These are phyloP conservation scores for Bathelium albidoporum DNA, from an alignment of 495 filamentous ascomycete species.

Conservation along the genomic window DNA sequence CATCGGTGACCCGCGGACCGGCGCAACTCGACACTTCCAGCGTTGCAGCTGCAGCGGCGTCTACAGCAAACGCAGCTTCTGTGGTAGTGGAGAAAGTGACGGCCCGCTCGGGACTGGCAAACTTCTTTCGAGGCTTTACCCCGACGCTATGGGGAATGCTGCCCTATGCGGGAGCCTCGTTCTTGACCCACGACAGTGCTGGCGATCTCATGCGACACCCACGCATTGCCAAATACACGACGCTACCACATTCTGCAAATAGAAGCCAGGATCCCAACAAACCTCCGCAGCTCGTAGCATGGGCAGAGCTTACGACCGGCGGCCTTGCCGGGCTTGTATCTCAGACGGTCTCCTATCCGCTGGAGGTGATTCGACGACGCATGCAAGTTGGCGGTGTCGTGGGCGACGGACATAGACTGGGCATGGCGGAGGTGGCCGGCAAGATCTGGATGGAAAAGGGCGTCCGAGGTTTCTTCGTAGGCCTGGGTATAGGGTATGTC, in stretches of 20 bases:
- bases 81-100: conserved; percentile 35
- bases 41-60: conserved; percentile 27
- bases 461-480: conserved; percentile 78
- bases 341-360: conserved; percentile 83
- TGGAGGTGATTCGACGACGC: conserved; percentile 81
- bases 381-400: conserved; percentile 97
- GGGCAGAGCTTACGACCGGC: conserved; percentile 78
- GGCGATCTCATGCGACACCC: conserved; percentile 70
- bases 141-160: conserved; percentile 88
- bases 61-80: conserved; percentile 31
- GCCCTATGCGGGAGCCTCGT: conserved; percentile 94
- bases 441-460: conserved; percentile 68
- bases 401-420: conserved; percentile 69
- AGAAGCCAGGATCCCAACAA: conserved; percentile 40
- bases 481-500: conserved; percentile 85
- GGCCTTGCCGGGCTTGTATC: conserved; percentile 78
- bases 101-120: conserved; percentile 59
- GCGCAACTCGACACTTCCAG: conserved; percentile 10
- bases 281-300: conserved; percentile 54
- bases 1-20: background rate
- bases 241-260: conserved; percentile 37
- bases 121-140: conserved; percentile 92
- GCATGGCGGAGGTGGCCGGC: conserved; percentile 65
- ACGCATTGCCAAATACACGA: conserved; percentile 57
- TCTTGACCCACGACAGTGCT: conserved; percentile 83